Conservation (phyloP, 2,329 filamentous ascomycete genomes). For the Myriosclerotinia scirpicola region DNA sequence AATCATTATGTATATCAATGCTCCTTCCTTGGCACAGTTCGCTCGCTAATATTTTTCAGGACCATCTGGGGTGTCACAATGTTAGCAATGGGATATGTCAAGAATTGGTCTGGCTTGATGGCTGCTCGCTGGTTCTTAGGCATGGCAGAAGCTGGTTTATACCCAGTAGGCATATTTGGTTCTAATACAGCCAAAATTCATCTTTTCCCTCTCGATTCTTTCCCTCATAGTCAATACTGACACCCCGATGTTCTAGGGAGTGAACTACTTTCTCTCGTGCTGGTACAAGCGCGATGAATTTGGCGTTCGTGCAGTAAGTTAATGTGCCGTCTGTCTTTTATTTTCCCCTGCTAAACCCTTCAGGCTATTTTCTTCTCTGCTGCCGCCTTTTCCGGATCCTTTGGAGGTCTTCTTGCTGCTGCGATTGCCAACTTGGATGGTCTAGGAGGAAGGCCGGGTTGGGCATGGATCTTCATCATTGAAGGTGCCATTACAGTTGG, state of each 20-base stretch:
- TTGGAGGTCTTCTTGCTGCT: conserved; percentile 48
- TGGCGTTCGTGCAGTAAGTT: conserved; percentile 47
- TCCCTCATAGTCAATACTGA: no score
- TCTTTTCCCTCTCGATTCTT: no score
- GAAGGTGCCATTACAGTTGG: conserved; percentile 50
- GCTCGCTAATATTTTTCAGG: conserved; percentile 41
- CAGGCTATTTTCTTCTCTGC: conserved; percentile 57
- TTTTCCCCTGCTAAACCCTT: conserved; percentile 56
- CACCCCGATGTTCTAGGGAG: conserved; percentile 44
- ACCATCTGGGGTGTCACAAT: conserved; percentile 66
- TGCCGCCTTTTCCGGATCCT: conserved; percentile 53
- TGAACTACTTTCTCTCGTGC: conserved; percentile 81
- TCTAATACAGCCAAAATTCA: no score
- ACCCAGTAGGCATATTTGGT: conserved; percentile 44
- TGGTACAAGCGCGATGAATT: conserved; percentile 73
- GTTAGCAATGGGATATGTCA: conserved; percentile 49
- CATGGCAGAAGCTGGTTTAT: conserved; percentile 71
- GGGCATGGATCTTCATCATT: conserved; percentile 54
- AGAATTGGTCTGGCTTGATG: conserved; percentile 39
- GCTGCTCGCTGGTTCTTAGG: conserved; percentile 59
- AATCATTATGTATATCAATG: conserved; percentile 66
- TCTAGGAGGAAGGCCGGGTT: conserved; percentile 45
- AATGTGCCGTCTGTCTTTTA: conserved; percentile 38
- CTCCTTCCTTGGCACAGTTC: not conserved
- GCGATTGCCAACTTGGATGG: conserved; percentile 49